These are phyloP conservation scores for Cyclanthera cordifolia DNA, from an alignment of 306 rosid genomes.

Conservation along the genomic window DNA sequence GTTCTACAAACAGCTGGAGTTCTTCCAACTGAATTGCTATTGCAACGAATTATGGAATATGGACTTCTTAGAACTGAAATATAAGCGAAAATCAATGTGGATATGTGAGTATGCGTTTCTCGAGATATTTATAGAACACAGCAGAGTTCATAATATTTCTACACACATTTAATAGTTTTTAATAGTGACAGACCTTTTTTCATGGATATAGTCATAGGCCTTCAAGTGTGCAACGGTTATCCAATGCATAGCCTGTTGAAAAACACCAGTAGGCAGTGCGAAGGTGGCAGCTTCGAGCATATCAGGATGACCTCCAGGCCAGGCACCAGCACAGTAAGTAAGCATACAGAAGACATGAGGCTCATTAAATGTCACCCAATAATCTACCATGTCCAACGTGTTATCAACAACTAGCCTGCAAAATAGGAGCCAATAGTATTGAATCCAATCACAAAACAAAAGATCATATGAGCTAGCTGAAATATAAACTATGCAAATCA, in stretches of 20 bases:
- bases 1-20: neutral
- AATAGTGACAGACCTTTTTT: constrained; percentile 35
- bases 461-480: neutral
- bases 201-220: constrained; percentile 81
- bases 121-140: neutral
- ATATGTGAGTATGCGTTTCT: neutral
- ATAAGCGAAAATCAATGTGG: neutral
- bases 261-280: constrained; percentile 85
- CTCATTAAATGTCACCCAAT: constrained; percentile 91
- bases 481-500: neutral
- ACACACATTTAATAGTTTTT: neutral
- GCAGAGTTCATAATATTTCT: neutral
- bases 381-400: constrained; percentile 68
- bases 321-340: constrained; percentile 88
- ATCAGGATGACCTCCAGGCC: constrained; percentile 99
- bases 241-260: constrained; percentile 97
- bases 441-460: neutral
- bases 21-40: neutral
- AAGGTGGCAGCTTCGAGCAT: constrained; percentile 87
- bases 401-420: constrained; percentile 72
- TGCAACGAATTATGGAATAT: neutral
- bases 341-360: constrained; percentile 86
- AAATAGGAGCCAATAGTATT: constrained; percentile 14
- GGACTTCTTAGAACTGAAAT: neutral
- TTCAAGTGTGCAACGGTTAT: constrained; percentile 75